Evolutionary conservation across 1,139 yeast genomes (phyloP), one percentile per base, ranked within the genome.

Genomic region (Blastobotrys raffinosifermentans): DNA sequence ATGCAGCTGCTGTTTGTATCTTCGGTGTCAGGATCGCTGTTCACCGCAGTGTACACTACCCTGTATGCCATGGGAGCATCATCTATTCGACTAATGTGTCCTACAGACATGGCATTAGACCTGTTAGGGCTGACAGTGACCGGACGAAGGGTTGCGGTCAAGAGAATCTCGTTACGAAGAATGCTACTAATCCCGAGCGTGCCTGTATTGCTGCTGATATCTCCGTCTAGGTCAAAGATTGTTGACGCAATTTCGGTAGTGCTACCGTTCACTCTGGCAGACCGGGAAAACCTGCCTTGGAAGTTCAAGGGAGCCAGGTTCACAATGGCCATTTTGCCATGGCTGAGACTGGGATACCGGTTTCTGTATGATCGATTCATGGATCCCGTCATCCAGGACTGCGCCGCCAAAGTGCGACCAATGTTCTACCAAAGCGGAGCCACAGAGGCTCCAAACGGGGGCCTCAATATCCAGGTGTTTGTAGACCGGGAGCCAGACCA

Each of bases 71-170:
- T 56, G 2, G 73, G 73, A 1, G 50, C 58, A 6, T 49, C 57
- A n/a, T 41, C 59, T 1, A 47, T 55, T 13, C 32, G 70, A 8
- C 54, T 68, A 42, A 58, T 59, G 21, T 53, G 68, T 7, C 55
- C 61, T 4, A 47, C 55, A 4, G 57, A 54, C 17, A 47, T 54
- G 47, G 55, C 53, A 7, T 31, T 64, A 26, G 47, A 53, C 9
- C 39, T 50, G 19, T 47, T 55, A 31, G 60, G 58, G 6, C 41
- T 55, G 27, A 33, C 41, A 3, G 34, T 50, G 6, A 43, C 44
- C 17, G 40, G 40, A 7, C 25, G 42, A 6, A 47, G 49, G 7
- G 38, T 50, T 22, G 43, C 47, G 26, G 17, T 51, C 9, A 39
- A 39, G 26, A 48, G 55, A 3, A 29, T 53, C 34, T 39, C 56